Evolutionary conservation across 441 rosid genomes (phyloP), one percentile per base, ranked within the genome.

Genomic region (Theobroma grandiflorum): DNA sequence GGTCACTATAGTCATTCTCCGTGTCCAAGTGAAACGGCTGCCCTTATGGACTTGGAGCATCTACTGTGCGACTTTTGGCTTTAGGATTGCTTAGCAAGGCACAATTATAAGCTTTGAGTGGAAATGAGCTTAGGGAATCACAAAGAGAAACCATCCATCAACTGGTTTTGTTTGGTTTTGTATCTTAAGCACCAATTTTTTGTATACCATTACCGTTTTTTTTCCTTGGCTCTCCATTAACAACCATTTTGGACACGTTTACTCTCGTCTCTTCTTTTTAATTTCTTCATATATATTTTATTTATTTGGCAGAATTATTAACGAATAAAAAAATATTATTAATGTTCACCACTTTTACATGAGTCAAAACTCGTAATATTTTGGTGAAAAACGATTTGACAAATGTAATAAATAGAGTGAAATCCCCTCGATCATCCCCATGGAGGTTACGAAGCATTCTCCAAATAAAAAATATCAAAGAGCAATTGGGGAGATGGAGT

Each of bases 151-250:
- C n/a, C 71, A 35, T 38, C n/a, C 37, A 43, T 70, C 57, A 77
- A 72, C 73, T 31, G 78, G 45, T 71, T 80, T 81, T 84, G 77
- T 86, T 76, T 83, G 80, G 76, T 43, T 74, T 35, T 67, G 76
- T 11, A 14, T 9, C 64, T 67, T 80, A 79, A 79, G 78, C 82
- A 77, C 61, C 79, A 84, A 50, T 50, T 43, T 58, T 65, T 66
- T 74, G 9, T 26, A 64, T 80, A 77, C 74, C 78, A 70, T 38
- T 66, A 72, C 55, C n/a, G 35, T 40, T 26, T 26, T 59, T 55
- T 22, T 35, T 38, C 18, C 38, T 76, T 53, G 49, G 37, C 52
- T 38, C 35, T 42, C n/a, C 4, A 7, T 1, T 11, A 4, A 63
- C 9, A 35, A 2, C 4, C 11, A 5, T 16, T 45, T 4, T 8